Percentiles rank a stretch among this genome's conserved stretches.
These are phyloP conservation scores for Stemphylium vesicarium DNA, from an alignment of 2,329 filamentous ascomycete species.

Conservation along the genomic window DNA sequence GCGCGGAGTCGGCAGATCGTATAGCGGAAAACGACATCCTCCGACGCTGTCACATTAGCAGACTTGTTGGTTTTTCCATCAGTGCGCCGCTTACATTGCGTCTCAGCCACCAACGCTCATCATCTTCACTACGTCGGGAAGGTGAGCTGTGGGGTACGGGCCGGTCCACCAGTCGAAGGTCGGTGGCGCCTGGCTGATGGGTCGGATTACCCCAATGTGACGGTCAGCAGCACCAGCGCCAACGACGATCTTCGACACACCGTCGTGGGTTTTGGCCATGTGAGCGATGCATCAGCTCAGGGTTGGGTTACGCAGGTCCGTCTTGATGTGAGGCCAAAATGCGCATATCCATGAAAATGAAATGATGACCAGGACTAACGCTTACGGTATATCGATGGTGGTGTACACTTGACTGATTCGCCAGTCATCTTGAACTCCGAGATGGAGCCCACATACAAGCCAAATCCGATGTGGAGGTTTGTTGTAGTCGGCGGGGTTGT, in stretches of 20 bases:
- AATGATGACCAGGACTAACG: no score
- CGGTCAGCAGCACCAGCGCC: neutral
- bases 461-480: no score
- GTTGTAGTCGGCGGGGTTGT: neutral
- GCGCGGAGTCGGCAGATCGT: neutral
- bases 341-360: no score
- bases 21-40: neutral
- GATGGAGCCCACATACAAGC: no score
- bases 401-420: no score
- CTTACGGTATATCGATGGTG: no score
- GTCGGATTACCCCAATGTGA: neutral
- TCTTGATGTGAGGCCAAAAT: no score
- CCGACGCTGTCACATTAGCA: neutral
- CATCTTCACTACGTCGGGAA: neutral
- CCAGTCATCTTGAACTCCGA: no score
- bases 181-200: neutral
- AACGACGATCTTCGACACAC: neutral
- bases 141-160: slow-evolving; percentile 3
- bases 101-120: slow-evolving; percentile 2
- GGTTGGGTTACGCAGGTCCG: no score
- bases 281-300: no score
- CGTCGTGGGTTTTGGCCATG: neutral
- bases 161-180: neutral
- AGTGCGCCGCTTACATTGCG: neutral
- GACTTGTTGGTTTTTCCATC: neutral